Conservation (phyloP, 2,329 filamentous ascomycete species). For the Aspergillus clavatus region DNA sequence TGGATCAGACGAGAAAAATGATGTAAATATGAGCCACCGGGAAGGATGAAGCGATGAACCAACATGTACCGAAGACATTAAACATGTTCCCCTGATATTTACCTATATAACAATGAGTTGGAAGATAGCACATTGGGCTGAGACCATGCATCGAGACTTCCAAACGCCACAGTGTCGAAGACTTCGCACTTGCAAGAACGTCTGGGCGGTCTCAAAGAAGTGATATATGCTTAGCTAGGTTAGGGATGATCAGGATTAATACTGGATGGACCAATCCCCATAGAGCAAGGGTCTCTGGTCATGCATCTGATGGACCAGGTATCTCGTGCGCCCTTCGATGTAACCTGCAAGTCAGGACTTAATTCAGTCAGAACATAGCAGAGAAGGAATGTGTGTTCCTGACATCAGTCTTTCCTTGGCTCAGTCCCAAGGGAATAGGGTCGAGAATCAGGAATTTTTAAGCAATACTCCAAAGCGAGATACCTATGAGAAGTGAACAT, state of each 20-base stretch:
- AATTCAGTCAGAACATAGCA: not conserved
- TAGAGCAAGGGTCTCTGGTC: conserved; percentile 2
- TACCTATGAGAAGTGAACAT: not conserved
- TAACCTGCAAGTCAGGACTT: conserved; percentile 14
- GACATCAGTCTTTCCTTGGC: not conserved
- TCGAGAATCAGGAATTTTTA: not conserved
- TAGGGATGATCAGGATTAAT: not conserved
- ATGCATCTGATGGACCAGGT: conserved; percentile 13
- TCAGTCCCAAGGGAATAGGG: too few relatives aligned
- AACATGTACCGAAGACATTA: too few relatives aligned
- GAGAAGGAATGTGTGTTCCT: not conserved
- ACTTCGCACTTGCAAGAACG: too few relatives aligned
- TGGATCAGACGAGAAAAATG: conserved; percentile 6
- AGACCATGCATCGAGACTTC: too few relatives aligned
- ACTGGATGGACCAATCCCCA: not conserved
- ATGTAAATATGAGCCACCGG: conserved; percentile 23
- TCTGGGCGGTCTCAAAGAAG: too few relatives aligned
- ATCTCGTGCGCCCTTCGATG: conserved; percentile 15
- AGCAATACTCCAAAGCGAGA: not conserved
- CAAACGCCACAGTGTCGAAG: too few relatives aligned
- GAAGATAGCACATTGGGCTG: too few relatives aligned
- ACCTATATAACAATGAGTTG: too few relatives aligned
- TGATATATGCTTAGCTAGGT: not conserved
- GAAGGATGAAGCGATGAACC: too few relatives aligned
- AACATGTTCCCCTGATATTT: too few relatives aligned